Evolutionary conservation across 1,284 basidiomycete genomes (phyloP).

Genomic region (Bjerkandera adusta): DNA sequence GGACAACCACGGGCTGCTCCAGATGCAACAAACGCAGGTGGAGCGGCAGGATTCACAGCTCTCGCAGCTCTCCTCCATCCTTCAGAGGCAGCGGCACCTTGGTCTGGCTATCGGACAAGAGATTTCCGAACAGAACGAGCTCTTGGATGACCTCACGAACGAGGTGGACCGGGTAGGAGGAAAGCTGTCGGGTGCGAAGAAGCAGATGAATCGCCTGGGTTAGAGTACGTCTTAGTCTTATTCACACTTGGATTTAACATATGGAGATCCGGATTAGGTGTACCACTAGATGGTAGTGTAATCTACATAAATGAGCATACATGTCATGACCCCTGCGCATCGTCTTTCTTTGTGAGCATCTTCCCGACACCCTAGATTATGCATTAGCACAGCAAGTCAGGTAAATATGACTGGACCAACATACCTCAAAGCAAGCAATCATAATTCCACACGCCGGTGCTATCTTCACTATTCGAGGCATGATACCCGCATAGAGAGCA

Average conservation of each 20-base stretch:
- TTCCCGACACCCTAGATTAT: conserved; percentile 16
- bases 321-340: conserved; percentile 11
- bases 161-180: conserved; percentile 74
- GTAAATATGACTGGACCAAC: conserved; percentile 17
- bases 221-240: too few relatives aligned
- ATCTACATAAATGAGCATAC: too few relatives aligned
- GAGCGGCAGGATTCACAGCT: conserved; percentile 84
- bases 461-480: conserved; percentile 92
- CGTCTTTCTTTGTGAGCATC: conserved; percentile 14
- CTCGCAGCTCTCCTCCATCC: conserved; percentile 73
- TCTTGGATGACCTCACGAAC: conserved; percentile 76
- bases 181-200: conserved; percentile 79
- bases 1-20: conserved; percentile 78
- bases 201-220: conserved; percentile 75
- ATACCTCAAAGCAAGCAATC: conserved; percentile 93
- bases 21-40: conserved; percentile 80
- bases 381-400: neutral
- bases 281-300: too few relatives aligned
- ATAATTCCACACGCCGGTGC: conserved; percentile 99
- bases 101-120: conserved; percentile 88
- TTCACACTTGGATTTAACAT: too few relatives aligned
- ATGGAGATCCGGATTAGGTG: too few relatives aligned
- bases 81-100: conserved; percentile 84
- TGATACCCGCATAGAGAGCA: conserved; percentile 83
- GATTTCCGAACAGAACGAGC: conserved; percentile 81